A percentile compares a stretch with the other conserved stretches of the same genome.
Evolutionary conservation across 1,139 yeast species (phyloP).

Genomic region (Geotrichum restrictum): DNA sequence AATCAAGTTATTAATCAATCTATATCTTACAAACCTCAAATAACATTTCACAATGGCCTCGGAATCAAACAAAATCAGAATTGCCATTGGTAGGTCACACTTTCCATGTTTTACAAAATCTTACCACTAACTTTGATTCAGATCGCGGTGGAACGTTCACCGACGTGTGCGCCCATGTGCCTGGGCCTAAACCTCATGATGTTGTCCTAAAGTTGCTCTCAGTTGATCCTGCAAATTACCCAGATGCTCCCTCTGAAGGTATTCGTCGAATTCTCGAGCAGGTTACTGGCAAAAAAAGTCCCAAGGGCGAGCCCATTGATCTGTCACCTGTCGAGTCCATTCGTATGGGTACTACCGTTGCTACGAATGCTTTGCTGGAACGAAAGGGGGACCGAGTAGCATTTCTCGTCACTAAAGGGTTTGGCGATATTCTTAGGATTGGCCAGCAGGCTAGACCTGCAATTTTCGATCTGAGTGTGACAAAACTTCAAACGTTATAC

Average conservation of each 20-base stretch:
- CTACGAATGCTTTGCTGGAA: slow-evolving; percentile 70
- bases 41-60: neutral
- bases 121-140: slow-evolving; percentile 12
- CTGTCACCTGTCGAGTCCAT: slow-evolving; percentile 52
- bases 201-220: slow-evolving; percentile 69
- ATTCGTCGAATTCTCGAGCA: slow-evolving; percentile 70
- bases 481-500: slow-evolving; percentile 57
- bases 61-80: slow-evolving; percentile 14
- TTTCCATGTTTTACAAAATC: neutral
- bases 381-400: slow-evolving; percentile 66
- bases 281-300: slow-evolving; percentile 48
- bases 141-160: slow-evolving; percentile 74
- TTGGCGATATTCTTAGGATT: slow-evolving; percentile 57
- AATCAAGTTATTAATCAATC: neutral
- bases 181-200: slow-evolving; percentile 45
- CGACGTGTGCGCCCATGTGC: slow-evolving; percentile 57
- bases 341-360: slow-evolving; percentile 78
- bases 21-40: neutral
- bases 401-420: slow-evolving; percentile 61
- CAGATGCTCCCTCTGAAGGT: slow-evolving; percentile 90
- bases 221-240: slow-evolving; percentile 80
- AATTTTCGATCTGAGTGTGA: slow-evolving; percentile 59
- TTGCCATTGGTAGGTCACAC: slow-evolving; percentile 21
- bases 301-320: slow-evolving; percentile 44
- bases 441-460: slow-evolving; percentile 74